Evolutionary conservation across 441 rosid species (phyloP).

Genomic region (Adansonia rubrostipa): DNA sequence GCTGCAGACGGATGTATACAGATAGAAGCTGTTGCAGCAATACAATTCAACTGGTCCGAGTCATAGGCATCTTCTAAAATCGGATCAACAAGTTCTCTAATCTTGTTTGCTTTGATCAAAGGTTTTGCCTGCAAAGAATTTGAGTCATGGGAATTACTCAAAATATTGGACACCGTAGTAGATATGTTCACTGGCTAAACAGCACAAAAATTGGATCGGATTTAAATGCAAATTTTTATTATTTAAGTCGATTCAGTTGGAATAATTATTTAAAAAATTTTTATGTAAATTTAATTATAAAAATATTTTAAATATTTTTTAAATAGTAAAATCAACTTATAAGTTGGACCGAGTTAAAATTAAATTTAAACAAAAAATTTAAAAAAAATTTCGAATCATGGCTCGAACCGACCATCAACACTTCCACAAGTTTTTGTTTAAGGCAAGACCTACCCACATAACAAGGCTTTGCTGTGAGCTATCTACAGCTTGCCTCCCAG

Average conservation of each 20-base stretch:
- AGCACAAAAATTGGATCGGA: background rate
- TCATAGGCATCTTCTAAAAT: constrained; percentile 52
- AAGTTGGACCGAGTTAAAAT: no score
- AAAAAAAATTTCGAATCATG: no score
- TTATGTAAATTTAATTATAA: no score
- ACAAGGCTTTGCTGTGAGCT: constrained; percentile 83
- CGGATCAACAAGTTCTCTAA: constrained; percentile 73
- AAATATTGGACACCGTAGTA: no score
- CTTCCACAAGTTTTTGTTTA: background rate
- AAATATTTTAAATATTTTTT: no score
- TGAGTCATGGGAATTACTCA: background rate
- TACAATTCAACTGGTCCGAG: constrained; percentile 52
- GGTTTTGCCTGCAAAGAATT: constrained; percentile 70
- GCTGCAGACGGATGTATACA: constrained; percentile 66
- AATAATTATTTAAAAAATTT: no score
- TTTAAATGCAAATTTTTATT: no score
- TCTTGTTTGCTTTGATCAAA: constrained; percentile 50
- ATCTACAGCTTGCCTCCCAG: constrained; percentile 81
- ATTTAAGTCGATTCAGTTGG: no score
- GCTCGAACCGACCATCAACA: no score
- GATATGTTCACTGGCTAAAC: no score
- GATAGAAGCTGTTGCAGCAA: constrained; percentile 58
- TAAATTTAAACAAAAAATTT: no score
- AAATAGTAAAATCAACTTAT: no score
- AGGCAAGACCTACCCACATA: constrained; percentile 75